These are phyloP conservation scores for Suhomyces wounanorum DNA, from an alignment of 1,139 yeast genomes.

Conservation along the genomic window DNA sequence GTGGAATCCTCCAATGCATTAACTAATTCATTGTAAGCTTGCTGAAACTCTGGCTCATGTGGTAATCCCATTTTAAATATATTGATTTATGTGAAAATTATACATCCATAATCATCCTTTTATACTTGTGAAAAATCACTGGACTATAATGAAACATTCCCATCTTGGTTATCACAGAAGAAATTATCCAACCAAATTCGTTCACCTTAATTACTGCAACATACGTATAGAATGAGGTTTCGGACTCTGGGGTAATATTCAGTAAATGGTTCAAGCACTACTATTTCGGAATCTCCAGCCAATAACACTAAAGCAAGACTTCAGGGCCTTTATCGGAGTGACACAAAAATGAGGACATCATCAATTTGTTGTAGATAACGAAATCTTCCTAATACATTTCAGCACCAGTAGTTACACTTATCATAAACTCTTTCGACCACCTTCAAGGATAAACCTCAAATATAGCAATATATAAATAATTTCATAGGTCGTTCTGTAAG, in stretches of 20 bases:
- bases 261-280: slow-evolving; percentile 2
- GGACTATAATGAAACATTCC: neutral
- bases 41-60: slow-evolving; percentile 96
- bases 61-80: slow-evolving; percentile 51
- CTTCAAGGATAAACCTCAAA: no score
- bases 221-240: neutral
- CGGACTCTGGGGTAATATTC: neutral
- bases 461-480: no score
- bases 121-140: neutral
- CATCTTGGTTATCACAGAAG: neutral
- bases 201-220: neutral
- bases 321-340: slow-evolving; percentile 15
- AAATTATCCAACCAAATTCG: neutral
- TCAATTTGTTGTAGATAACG: neutral
- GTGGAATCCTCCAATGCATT: slow-evolving; percentile 90
- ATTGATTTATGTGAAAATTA: neutral
- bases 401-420: no score
- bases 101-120: neutral
- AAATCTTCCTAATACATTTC: neutral
- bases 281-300: slow-evolving; percentile 11
- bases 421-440: no score
- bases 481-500: no score
- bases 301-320: neutral
- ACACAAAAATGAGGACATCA: slow-evolving; percentile 5
- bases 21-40: slow-evolving; percentile 93